Percentiles rank a stretch among this genome's conserved stretches.
Evolutionary conservation across 2,329 filamentous ascomycete species (phyloP).

Genomic region (Calycina marina): DNA sequence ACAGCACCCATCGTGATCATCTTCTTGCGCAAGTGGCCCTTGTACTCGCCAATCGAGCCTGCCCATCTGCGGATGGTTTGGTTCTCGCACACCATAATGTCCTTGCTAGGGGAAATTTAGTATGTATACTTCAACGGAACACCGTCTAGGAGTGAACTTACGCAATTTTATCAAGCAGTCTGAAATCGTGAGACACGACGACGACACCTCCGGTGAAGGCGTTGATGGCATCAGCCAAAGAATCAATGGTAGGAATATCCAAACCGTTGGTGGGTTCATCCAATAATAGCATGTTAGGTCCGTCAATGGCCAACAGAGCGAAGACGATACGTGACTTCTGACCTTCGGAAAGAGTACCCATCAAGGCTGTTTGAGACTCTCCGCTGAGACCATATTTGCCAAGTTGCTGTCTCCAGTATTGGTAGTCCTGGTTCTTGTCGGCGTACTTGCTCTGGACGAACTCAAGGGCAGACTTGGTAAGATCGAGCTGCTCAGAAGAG

Average conservation of each 20-base stretch:
- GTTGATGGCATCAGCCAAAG: constrained; percentile 93
- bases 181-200: constrained; percentile 97
- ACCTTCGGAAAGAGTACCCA: constrained; percentile 94
- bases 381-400: constrained; percentile 87
- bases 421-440: constrained; percentile 85
- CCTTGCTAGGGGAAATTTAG: constrained; percentile 54
- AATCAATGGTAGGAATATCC: constrained; percentile 97
- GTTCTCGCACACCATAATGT: constrained; percentile 99
- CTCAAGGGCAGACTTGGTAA: constrained; percentile 94
- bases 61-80: constrained; percentile 85
- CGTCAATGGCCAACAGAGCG: constrained; percentile 84
- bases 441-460: constrained; percentile 94
- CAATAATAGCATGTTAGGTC: constrained; percentile 92
- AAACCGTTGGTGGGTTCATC: constrained; percentile 99
- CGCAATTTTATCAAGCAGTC: constrained; percentile 97
- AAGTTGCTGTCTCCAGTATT: constrained; percentile 98
- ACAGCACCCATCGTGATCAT: constrained; percentile 83
- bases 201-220: constrained; percentile 88
- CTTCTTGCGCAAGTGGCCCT: constrained; percentile 98
- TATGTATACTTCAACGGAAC: no score
- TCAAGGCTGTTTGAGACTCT: constrained; percentile 88
- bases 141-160: not conserved
- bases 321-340: constrained; percentile 98
- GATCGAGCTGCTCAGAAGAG: constrained; percentile 92
- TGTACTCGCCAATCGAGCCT: constrained; percentile 84